Evolutionary conservation across 1,139 yeast species (phyloP), one percentile per base, ranked within the genome.

Genomic region (Ogataea hybrid): DNA sequence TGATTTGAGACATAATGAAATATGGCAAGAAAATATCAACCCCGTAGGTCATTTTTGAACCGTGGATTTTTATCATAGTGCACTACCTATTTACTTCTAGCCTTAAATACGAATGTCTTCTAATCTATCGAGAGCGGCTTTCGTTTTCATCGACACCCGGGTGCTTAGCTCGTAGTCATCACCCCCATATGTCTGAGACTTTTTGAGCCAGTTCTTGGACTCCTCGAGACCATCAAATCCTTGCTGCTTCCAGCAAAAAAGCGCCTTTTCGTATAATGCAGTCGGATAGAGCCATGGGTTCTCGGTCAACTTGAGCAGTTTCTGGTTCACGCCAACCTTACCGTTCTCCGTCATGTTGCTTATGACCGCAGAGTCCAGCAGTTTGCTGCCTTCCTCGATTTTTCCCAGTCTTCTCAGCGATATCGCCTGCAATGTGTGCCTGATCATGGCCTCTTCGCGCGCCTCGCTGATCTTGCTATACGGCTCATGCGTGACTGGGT

Each of bases 91-190:
- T 28, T 30, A 14, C 11, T 14, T 28, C 18, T 14, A 27, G 23
- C 14, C 11, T 21, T 10, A 31, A 12, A 31, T 16, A 10, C 49
- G 37, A 34, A 58, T 37, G 38, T 59, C 71, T 42, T 73, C 78
- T 41, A 86, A 67, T 58, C 90, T 72, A 58, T 84, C 95, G 39
- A 77, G 63, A 2, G 97, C 96, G 3, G 95, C 92, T 62, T 90
- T 90, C 46, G 88, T 82, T 60, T 85, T 81, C 92, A 90, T 84
- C 15, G 88, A 84, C 9, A 95, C 80, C 55, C 97, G 75, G 16
- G 95, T 86, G 64, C 96, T 88, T 58, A 90, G 73, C 61, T 90
- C 97, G 63, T 88, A 90, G 63, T 90, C 97, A 37, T 87, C 96
- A 25, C 75, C 79, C 20, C 90, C 83, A 58, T 86, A 89, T 33